Percentiles rank a stretch among this genome's conserved stretches.
Conservation (phyloP, 331 rosid species). For the Rosa hybrid region DNA sequence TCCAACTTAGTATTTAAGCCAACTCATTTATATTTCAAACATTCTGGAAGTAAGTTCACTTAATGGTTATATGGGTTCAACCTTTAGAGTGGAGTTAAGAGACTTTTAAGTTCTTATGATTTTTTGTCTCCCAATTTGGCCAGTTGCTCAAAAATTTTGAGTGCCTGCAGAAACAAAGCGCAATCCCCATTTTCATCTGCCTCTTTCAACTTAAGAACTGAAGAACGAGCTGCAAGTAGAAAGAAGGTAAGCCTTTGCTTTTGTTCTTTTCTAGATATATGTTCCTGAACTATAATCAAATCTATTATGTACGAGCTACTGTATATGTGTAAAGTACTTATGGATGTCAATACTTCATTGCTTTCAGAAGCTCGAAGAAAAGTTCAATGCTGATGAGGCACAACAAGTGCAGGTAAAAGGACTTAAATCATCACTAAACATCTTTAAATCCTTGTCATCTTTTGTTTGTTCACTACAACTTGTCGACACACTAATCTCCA, state of each 20-base stretch:
- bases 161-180: conserved; percentile 65
- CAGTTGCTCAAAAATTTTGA: conserved; percentile 46
- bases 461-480: not conserved
- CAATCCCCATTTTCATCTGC: conserved; percentile 69
- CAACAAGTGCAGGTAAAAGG: conserved; percentile 64
- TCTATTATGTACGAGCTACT: conserved; percentile 12
- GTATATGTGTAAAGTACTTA: conserved; percentile 6
- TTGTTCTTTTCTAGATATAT: not conserved
- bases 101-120: conserved; percentile 16
- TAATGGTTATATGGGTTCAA: not conserved
- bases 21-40: not conserved
- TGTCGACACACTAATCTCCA: not conserved
- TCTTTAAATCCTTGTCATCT: not conserved
- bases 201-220: conserved; percentile 83
- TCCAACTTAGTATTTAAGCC: not conserved
- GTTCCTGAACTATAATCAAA: not conserved
- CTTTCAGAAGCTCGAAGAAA: conserved; percentile 86
- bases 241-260: conserved; percentile 60
- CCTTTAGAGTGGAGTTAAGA: not conserved
- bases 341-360: conserved; percentile 11
- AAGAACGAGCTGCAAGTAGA: conserved; percentile 87
- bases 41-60: not conserved
- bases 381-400: conserved; percentile 71
- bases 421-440: not conserved
- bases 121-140: conserved; percentile 28